phyloP scores from a whole-genome alignment of 441 rosid species.

The Omphalea diandra region DNA sequence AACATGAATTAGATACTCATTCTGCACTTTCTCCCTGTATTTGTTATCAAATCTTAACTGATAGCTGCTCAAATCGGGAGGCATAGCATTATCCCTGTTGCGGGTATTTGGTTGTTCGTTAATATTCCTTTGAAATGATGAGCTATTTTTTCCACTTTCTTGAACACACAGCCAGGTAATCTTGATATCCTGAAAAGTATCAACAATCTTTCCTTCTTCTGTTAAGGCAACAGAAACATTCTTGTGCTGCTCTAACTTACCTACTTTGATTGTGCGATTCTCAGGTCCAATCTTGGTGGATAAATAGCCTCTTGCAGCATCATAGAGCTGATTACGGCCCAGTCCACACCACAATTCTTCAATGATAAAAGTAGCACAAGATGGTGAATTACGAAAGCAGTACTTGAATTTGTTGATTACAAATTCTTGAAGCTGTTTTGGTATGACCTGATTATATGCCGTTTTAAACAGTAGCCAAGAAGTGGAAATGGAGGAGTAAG shows the following conservation, averaged over 20 bases:
- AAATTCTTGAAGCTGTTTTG: background rate
- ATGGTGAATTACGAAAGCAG: background rate
- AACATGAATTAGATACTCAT: constrained; percentile 5
- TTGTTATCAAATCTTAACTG: background rate
- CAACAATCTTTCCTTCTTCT: background rate
- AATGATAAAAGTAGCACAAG: background rate
- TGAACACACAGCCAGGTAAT: constrained; percentile 1
- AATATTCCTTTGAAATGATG: too few relatives aligned
- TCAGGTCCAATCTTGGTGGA: constrained; percentile 1
- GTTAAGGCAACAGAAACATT: background rate
- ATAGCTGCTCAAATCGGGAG: too few relatives aligned
- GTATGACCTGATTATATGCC: constrained; percentile 3
- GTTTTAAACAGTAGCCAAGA: background rate
- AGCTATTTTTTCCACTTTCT: too few relatives aligned
- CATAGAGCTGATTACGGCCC: background rate
- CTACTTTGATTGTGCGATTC: background rate
- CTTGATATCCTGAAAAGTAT: background rate
- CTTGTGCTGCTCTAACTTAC: background rate
- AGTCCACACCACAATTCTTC: background rate
- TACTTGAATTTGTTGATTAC: background rate
- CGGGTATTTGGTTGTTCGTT: too few relatives aligned
- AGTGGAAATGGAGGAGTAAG: constrained; percentile 5
- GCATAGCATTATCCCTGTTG: background rate
- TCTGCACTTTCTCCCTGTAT: background rate
- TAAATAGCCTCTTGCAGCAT: background rate